Evolutionary conservation across 805 yeast species (phyloP).

Genomic region (Myxozyma udenii): DNA sequence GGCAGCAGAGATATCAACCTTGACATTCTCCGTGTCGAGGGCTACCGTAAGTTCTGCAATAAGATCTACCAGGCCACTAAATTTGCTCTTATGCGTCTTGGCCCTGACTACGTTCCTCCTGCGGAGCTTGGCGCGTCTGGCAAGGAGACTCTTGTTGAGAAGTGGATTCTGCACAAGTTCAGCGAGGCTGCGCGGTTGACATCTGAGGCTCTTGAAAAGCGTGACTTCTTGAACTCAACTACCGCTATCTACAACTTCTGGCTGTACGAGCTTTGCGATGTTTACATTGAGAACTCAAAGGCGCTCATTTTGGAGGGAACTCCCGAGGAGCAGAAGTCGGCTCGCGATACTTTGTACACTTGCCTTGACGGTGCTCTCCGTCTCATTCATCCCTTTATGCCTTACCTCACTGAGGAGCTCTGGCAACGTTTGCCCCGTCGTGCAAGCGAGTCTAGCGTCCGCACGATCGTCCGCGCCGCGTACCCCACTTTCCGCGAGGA

Average conservation of each 20-base stretch:
- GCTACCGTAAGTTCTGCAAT: slow-evolving; percentile 99
- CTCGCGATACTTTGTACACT: slow-evolving; percentile 90
- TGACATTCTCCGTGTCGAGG: slow-evolving; percentile 94
- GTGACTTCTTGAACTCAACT: slow-evolving; percentile 88
- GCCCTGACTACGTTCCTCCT: slow-evolving; percentile 83
- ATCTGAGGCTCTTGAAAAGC: slow-evolving; percentile 65
- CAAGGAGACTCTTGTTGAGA: slow-evolving; percentile 85
- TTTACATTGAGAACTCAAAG: slow-evolving; percentile 96
- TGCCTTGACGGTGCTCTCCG: slow-evolving; percentile 87
- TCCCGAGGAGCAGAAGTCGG: slow-evolving; percentile 71
- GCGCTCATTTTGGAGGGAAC: slow-evolving; percentile 88
- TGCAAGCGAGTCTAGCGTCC: slow-evolving; percentile 57
- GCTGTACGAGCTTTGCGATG: slow-evolving; percentile 93
- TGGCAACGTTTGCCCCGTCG: slow-evolving; percentile 98
- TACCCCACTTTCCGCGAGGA: slow-evolving; percentile 67
- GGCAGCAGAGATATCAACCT: slow-evolving; percentile 98
- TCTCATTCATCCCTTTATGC: slow-evolving; percentile 98
- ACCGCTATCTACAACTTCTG: slow-evolving; percentile 88
- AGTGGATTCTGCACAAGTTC: slow-evolving; percentile 91
- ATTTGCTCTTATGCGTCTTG: slow-evolving; percentile 89
- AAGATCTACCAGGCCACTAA: slow-evolving; percentile 98
- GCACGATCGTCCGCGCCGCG: slow-evolving; percentile 69
- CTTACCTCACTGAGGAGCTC: slow-evolving; percentile 93
- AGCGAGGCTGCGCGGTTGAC: slow-evolving; percentile 64
- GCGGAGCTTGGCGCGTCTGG: slow-evolving; percentile 60